phyloP scores from a whole-genome alignment of 495 filamentous ascomycete species.

The Trichoderma virens region DNA sequence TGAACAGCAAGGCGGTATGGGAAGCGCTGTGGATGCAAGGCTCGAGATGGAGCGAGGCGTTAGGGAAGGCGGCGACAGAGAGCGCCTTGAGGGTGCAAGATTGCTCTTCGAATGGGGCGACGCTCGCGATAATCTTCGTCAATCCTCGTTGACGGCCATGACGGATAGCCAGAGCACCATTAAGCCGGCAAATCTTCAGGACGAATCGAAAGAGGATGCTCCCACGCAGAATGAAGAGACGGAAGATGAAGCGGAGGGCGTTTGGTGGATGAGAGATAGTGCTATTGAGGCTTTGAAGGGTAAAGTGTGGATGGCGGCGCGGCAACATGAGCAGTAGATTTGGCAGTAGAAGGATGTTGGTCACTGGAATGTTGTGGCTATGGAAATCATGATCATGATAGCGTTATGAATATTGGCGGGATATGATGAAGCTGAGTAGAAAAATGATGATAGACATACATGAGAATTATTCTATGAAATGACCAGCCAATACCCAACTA shows the following conservation, averaged over 20 bases:
- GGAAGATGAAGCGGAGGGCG: constrained; percentile 18
- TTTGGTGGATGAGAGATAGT: constrained; percentile 44
- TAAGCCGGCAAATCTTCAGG: neutral
- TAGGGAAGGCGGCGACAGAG: constrained; percentile 47
- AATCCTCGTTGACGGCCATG: neutral
- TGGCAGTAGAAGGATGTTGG: neutral
- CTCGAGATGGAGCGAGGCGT: constrained; percentile 61
- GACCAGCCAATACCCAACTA: too few species aligned
- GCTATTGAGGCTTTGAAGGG: constrained; percentile 50
- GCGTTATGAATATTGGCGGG: neutral
- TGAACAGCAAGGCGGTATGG: constrained; percentile 38
- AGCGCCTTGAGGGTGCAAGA: constrained; percentile 65
- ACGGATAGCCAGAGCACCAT: neutral
- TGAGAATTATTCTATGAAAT: too few species aligned
- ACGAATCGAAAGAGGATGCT: constrained; percentile 6
- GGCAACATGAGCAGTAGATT: neutral
- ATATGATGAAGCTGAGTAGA: too few species aligned
- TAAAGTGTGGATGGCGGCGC: constrained; percentile 42
- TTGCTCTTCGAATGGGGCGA: constrained; percentile 79
- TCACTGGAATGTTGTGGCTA: neutral
- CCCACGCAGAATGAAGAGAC: constrained; percentile 11
- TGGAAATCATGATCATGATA: neutral
- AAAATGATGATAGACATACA: too few species aligned
- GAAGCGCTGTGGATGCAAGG: constrained; percentile 69
- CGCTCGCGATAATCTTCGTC: constrained; percentile 21